Conservation (phyloP, 805 yeast species). For the Lachancea waltii region DNA sequence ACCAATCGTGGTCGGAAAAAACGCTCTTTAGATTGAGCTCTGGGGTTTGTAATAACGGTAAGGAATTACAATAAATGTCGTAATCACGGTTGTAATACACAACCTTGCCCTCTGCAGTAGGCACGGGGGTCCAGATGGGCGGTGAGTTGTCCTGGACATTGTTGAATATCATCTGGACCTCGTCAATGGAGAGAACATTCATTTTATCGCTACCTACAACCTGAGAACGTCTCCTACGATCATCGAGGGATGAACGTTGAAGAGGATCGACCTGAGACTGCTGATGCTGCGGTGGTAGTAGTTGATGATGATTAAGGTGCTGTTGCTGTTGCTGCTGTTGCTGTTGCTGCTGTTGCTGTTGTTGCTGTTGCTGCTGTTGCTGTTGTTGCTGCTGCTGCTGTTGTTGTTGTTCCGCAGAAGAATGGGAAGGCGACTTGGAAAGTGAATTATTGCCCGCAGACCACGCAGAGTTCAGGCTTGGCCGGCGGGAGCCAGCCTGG, state of each 20-base stretch:
- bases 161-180: slow-evolving; percentile 34
- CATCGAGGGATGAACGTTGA: slow-evolving; percentile 17
- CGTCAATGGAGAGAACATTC: slow-evolving; percentile 32
- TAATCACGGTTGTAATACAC: slow-evolving; percentile 56
- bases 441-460: slow-evolving; percentile 1
- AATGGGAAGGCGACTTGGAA: slow-evolving; percentile 3
- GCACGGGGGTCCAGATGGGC: slow-evolving; percentile 57
- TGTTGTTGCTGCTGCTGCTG: slow-evolving; percentile 30
- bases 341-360: slow-evolving; percentile 28
- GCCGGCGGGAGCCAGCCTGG: slow-evolving; percentile 17
- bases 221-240: slow-evolving; percentile 43
- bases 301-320: no score
- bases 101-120: slow-evolving; percentile 45
- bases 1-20: slow-evolving; percentile 28
- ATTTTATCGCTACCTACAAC: slow-evolving; percentile 40
- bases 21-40: slow-evolving; percentile 31
- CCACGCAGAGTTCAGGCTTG: slow-evolving; percentile 1
- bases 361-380: slow-evolving; percentile 7
- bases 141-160: slow-evolving; percentile 31
- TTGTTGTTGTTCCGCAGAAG: not conserved
- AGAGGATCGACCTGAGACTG: slow-evolving; percentile 6
- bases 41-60: slow-evolving; percentile 45
- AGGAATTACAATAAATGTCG: slow-evolving; percentile 49
- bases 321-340: slow-evolving; percentile 15
- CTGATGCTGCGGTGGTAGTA: no score